Conservation (phyloP, 164 flowering plant species). For the Berberis thunbergii region DNA sequence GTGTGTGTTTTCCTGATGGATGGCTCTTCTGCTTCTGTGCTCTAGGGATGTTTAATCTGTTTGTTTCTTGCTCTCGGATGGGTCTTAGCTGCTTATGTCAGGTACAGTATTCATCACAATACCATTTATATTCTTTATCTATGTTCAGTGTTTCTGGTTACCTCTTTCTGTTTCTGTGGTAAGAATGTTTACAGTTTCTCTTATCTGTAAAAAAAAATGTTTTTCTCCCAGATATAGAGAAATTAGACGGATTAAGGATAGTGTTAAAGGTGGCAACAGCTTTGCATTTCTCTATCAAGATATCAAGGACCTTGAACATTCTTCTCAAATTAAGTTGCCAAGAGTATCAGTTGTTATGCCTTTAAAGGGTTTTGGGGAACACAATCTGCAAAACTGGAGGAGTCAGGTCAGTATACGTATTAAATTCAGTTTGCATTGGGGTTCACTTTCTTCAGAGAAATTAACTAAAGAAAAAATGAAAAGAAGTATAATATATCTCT, state of each 20-base stretch:
- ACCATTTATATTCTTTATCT: no score
- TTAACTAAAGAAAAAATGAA: no score
- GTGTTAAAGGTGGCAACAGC: slow-evolving; percentile 51
- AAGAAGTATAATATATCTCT: no score
- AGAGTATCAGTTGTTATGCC: slow-evolving; percentile 94
- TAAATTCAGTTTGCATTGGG: background rate
- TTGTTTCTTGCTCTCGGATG: slow-evolving; percentile 84
- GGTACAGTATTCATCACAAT: slow-evolving; percentile 31
- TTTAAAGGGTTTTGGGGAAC: slow-evolving; percentile 97
- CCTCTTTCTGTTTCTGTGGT: no score
- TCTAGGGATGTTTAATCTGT: slow-evolving; percentile 84
- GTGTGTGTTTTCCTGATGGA: background rate
- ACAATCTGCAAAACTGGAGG: slow-evolving; percentile 95
- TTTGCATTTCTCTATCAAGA: slow-evolving; percentile 76
- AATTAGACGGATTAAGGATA: slow-evolving; percentile 44
- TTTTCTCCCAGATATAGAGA: slow-evolving; percentile 59
- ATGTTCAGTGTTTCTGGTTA: no score
- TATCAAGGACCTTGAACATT: slow-evolving; percentile 83
- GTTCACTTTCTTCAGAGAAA: background rate
- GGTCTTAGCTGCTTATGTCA: slow-evolving; percentile 81
- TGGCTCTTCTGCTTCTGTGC: slow-evolving; percentile 10
- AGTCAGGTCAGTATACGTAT: slow-evolving; percentile 56
- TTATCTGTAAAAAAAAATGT: background rate
- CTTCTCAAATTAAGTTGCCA: slow-evolving; percentile 67
- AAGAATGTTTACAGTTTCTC: no score